phyloP scores from a whole-genome alignment of 495 filamentous ascomycete genomes.

The Parmelia sp. region DNA sequence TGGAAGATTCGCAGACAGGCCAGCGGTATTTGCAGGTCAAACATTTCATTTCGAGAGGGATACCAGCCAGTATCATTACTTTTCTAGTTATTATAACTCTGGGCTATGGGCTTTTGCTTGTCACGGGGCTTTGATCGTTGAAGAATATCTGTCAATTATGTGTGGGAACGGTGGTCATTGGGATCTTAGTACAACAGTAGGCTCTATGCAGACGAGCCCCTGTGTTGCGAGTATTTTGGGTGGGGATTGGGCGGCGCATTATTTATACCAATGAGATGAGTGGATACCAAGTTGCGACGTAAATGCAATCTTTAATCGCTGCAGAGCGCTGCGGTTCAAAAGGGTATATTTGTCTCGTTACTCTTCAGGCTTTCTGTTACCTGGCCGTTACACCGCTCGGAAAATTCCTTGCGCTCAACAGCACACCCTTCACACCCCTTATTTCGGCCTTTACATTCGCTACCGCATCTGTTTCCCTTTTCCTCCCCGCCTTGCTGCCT shows the following conservation, averaged over 20 bases:
- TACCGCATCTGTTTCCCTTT: conserved; percentile 69
- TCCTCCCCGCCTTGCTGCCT: conserved; percentile 36
- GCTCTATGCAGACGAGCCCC: neutral
- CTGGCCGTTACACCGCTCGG: conserved; percentile 29
- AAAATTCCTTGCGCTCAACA: conserved; percentile 72
- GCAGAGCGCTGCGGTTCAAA: neutral
- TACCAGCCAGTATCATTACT: conserved; percentile 76
- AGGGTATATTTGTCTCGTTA: neutral
- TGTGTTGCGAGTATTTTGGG: neutral
- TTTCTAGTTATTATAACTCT: conserved; percentile 76
- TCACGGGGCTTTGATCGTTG: conserved; percentile 15
- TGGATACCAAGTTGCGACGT: neutral
- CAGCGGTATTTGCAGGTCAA: conserved; percentile 86
- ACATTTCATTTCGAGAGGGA: conserved; percentile 87
- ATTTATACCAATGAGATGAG: neutral
- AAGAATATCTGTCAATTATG: conserved; percentile 3
- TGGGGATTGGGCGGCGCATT: neutral
- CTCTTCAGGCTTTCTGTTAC: neutral
- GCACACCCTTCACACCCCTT: conserved; percentile 82
- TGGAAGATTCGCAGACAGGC: conserved; percentile 86
- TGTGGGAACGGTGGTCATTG: neutral
- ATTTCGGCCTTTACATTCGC: conserved; percentile 76
- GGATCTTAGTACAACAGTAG: neutral
- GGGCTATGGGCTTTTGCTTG: conserved; percentile 63
- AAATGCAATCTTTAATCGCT: neutral